phyloP scores from a whole-genome alignment of 2,329 filamentous ascomycete species.

The Calonectria pauciramosa region DNA sequence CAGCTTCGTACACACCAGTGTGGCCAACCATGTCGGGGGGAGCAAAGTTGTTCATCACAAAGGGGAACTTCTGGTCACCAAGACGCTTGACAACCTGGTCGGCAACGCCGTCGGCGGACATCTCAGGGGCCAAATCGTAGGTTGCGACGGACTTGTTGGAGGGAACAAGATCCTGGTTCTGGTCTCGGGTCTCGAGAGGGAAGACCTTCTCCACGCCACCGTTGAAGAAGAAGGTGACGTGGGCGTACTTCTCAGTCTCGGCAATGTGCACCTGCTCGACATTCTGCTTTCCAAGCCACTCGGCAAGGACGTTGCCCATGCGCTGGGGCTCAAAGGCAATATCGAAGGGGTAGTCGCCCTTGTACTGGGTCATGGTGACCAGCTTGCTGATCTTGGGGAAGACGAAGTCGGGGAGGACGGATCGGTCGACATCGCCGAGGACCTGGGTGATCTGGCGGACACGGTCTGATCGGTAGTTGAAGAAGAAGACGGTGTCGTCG shows the following conservation, averaged over 20 bases:
- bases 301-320: constrained; percentile 98
- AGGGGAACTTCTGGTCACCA: constrained; percentile 87
- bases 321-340: constrained; percentile 93
- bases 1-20: constrained; percentile 96
- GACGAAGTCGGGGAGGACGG: constrained; percentile 89
- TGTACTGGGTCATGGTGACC: constrained; percentile 99
- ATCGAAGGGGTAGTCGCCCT: constrained; percentile 92
- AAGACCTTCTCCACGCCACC: constrained; percentile 98
- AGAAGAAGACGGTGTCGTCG: constrained; percentile 97
- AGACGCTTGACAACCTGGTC: constrained; percentile 92
- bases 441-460: constrained; percentile 97
- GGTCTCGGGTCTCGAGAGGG: constrained; percentile 89
- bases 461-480: constrained; percentile 99
- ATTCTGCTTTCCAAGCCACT: constrained; percentile 92
- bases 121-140: constrained; percentile 94
- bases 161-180: constrained; percentile 81
- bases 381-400: constrained; percentile 89
- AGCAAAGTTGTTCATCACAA: constrained; percentile 99
- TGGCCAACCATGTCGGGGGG: constrained; percentile 99
- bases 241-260: constrained; percentile 99
- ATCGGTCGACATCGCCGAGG: constrained; percentile 91
- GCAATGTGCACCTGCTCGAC: constrained; percentile 96
- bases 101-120: constrained; percentile 93
- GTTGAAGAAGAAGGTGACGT: constrained; percentile 99
- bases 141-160: constrained; percentile 92